Conservation (phyloP, 352 stramenopile genomes). For the Globisporangium paroecandrum region DNA sequence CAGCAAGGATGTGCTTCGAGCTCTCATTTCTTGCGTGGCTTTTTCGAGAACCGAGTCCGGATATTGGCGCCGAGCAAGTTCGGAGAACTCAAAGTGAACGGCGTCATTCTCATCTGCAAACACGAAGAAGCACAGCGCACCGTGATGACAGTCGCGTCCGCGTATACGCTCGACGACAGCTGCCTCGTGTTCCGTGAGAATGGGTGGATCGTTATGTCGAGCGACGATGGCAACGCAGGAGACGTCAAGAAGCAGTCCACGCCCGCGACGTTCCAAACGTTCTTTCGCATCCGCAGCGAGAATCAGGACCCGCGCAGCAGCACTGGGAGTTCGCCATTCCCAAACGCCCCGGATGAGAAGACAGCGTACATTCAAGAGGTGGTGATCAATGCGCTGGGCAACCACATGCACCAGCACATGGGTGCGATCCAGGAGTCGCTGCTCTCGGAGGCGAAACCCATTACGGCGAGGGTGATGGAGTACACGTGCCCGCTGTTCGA, state of each 20-base stretch:
- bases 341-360: not conserved
- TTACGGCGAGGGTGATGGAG: not conserved
- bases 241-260: not conserved
- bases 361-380: constrained; percentile 1
- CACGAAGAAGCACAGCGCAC: not conserved
- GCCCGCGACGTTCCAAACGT: constrained; percentile 1
- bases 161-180: not conserved
- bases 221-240: not conserved
- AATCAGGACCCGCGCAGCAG: not conserved
- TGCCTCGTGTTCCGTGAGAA: not conserved
- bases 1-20: not conserved
- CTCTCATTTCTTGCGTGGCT: not conserved
- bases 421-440: not conserved
- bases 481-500: not conserved
- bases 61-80: not conserved
- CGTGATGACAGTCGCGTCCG: not conserved
- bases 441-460: not conserved
- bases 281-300: constrained; percentile 1
- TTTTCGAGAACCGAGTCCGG: not conserved
- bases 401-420: constrained; percentile 8
- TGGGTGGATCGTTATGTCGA: not conserved
- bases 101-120: not conserved
- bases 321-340: not conserved
- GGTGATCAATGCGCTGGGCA: constrained; percentile 3
- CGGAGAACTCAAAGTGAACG: not conserved